Evolutionary conservation across 495 filamentous ascomycete genomes (phyloP).

Genomic region (Eremomyces bilateralis): DNA sequence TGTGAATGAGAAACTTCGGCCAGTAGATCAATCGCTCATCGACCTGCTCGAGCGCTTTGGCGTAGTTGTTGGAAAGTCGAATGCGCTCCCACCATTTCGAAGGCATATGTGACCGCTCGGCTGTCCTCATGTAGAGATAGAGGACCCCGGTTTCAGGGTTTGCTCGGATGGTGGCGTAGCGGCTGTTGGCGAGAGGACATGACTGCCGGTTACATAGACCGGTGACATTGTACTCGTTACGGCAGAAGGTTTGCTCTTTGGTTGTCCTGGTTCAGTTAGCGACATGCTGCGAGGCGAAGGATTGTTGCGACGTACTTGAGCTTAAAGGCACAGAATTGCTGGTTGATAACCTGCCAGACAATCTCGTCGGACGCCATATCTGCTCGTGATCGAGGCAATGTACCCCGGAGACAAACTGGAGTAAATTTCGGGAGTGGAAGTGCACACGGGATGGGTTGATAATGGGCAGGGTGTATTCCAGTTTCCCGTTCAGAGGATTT

Average conservation of each 20-base stretch:
- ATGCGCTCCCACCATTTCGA: slow-evolving; percentile 90
- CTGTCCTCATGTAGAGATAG: slow-evolving; percentile 95
- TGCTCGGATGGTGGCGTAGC: slow-evolving; percentile 82
- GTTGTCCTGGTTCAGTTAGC: slow-evolving; percentile 38
- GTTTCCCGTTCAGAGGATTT: too few relatives aligned
- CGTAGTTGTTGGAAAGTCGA: slow-evolving; percentile 75
- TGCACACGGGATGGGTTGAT: too few relatives aligned
- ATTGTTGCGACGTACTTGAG: slow-evolving; percentile 44
- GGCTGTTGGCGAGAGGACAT: slow-evolving; percentile 86
- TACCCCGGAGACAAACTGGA: too few relatives aligned
- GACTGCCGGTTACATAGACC: slow-evolving; percentile 89
- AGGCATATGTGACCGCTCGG: slow-evolving; percentile 78
- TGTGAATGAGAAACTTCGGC: slow-evolving; percentile 88
- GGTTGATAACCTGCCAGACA: slow-evolving; percentile 87
- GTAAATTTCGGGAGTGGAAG: too few relatives aligned
- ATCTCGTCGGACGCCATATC: slow-evolving; percentile 80
- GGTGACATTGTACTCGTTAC: slow-evolving; percentile 88
- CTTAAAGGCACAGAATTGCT: slow-evolving; percentile 94
- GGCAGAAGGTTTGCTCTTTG: slow-evolving; percentile 84
- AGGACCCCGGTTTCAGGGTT: slow-evolving; percentile 61
- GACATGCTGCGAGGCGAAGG: slow-evolving; percentile 3
- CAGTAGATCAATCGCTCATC: slow-evolving; percentile 82
- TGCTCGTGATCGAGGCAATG: slow-evolving; percentile 2
- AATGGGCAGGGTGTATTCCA: too few relatives aligned
- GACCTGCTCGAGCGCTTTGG: slow-evolving; percentile 66